Conservation (phyloP, 257 asterid species). For the Rubia yunnanensis region DNA sequence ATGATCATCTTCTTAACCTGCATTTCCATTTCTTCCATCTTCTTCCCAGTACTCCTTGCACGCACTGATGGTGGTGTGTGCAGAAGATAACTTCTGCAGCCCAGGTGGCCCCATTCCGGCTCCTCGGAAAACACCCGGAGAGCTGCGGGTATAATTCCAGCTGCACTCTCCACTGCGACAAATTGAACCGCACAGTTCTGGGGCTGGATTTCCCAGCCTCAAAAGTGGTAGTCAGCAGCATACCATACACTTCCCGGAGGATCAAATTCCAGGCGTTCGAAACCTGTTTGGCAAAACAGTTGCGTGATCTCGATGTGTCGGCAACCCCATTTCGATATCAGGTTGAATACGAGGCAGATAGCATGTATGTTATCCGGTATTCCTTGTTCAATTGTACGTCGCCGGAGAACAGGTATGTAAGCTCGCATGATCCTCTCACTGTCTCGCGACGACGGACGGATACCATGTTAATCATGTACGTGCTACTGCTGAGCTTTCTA, state of each 20-base stretch:
- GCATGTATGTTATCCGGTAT: not conserved
- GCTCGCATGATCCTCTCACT: not conserved
- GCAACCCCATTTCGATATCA: not conserved
- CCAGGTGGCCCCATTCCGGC: constrained; percentile 1
- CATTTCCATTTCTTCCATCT: too few species aligned
- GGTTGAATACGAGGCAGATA: too few species aligned
- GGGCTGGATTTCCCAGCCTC: not conserved
- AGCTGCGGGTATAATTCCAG: constrained; percentile 7
- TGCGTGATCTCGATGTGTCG: constrained; percentile 2
- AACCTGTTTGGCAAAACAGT: not conserved
- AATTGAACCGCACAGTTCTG: not conserved
- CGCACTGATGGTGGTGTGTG: too few species aligned
- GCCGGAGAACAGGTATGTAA: not conserved
- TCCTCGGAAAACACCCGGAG: not conserved
- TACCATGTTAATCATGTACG: not conserved
- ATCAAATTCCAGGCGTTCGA: not conserved
- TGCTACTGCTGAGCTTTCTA: not conserved
- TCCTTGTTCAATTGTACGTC: not conserved
- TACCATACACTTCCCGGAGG: not conserved
- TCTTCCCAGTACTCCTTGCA: too few species aligned
- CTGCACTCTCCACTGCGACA: not conserved
- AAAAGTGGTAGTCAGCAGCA: not conserved
- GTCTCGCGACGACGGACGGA: not conserved
- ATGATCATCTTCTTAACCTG: too few species aligned
- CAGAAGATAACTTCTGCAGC: not conserved